Percentiles rank a stretch among this genome's conserved stretches.
These are phyloP conservation scores for Haemoproteus tartakovskyi DNA, from an alignment of 169 alveolate genomes.

Conservation along the genomic window DNA sequence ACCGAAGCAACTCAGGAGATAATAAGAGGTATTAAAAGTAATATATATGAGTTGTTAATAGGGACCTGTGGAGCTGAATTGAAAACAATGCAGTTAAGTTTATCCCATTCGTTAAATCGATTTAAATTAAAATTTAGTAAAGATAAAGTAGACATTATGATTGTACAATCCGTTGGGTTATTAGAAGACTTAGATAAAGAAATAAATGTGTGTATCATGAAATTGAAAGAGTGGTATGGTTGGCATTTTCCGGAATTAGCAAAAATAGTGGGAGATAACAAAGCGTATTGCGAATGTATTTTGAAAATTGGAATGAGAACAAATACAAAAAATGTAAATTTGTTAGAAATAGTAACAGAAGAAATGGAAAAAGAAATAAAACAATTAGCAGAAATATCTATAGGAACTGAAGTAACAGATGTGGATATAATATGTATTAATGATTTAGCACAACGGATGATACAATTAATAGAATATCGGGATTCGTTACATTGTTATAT, in stretches of 20 bases:
- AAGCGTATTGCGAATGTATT: constrained; percentile 89
- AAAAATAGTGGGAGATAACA: constrained; percentile 94
- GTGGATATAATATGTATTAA: constrained; percentile 88
- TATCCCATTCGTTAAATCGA: constrained; percentile 94
- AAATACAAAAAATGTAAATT: constrained; percentile 72
- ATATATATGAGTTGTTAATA: constrained; percentile 79
- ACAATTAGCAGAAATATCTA: constrained; percentile 88
- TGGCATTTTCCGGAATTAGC: constrained; percentile 99
- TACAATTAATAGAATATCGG: constrained; percentile 86
- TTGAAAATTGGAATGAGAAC: constrained; percentile 81
- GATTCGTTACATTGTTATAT: constrained; percentile 87
- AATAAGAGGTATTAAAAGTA: constrained; percentile 85
- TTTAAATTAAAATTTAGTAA: constrained; percentile 92
- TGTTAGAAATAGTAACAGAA: constrained; percentile 75
- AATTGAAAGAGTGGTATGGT: constrained; percentile 98
- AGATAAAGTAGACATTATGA: constrained; percentile 96
- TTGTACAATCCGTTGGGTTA: constrained; percentile 94
- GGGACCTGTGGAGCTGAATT: constrained; percentile 86
- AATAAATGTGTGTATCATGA: constrained; percentile 94
- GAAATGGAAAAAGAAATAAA: constrained; percentile 86
- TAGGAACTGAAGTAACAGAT: constrained; percentile 95
- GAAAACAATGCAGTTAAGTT: constrained; percentile 95
- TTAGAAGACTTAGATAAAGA: constrained; percentile 94
- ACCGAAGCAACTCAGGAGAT: constrained; percentile 84
- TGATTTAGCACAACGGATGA: constrained; percentile 90